Percentiles rank a stretch among this genome's conserved stretches.
Evolutionary conservation across 2,329 filamentous ascomycete species (phyloP).

Genomic region (Cryphonectria nitschkei): DNA sequence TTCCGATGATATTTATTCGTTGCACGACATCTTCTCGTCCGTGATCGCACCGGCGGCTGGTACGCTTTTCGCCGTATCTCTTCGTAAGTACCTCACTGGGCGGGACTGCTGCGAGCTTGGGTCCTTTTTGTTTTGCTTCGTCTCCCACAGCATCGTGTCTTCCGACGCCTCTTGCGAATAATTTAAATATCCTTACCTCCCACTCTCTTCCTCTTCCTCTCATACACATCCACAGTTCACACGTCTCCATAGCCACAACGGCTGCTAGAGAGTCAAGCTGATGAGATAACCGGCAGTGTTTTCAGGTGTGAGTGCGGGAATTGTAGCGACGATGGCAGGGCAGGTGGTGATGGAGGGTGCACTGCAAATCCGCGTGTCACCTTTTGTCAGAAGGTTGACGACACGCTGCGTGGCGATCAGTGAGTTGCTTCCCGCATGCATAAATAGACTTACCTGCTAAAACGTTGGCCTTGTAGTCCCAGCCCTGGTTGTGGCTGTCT

Average conservation of each 20-base stretch:
- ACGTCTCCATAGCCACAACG: neutral
- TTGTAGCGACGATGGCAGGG: conserved; percentile 76
- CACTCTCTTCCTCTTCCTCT: neutral
- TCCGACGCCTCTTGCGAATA: too few species aligned
- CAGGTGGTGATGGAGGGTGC: conserved; percentile 53
- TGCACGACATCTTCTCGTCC: conserved; percentile 55
- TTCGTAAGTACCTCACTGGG: conserved; percentile 39
- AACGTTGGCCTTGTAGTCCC: conserved; percentile 30
- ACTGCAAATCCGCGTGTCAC: conserved; percentile 34
- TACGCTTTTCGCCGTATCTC: conserved; percentile 70
- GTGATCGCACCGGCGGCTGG: conserved; percentile 72
- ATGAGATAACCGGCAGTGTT: conserved; percentile 45
- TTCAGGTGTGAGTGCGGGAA: conserved; percentile 69
- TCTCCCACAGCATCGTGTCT: neutral
- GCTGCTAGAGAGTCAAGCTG: neutral
- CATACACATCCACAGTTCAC: neutral
- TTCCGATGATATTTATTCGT: conserved; percentile 70
- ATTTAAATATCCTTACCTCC: too few species aligned
- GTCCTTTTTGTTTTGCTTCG: neutral
- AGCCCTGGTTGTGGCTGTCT: conserved; percentile 36
- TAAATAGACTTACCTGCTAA: neutral
- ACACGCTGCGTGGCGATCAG: conserved; percentile 37
- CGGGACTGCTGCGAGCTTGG: neutral
- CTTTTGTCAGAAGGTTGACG: conserved; percentile 36
- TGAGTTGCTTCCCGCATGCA: neutral